phyloP scores from a whole-genome alignment of 2,329 filamentous ascomycete genomes.

The Neopestalotiopsis rosae region DNA sequence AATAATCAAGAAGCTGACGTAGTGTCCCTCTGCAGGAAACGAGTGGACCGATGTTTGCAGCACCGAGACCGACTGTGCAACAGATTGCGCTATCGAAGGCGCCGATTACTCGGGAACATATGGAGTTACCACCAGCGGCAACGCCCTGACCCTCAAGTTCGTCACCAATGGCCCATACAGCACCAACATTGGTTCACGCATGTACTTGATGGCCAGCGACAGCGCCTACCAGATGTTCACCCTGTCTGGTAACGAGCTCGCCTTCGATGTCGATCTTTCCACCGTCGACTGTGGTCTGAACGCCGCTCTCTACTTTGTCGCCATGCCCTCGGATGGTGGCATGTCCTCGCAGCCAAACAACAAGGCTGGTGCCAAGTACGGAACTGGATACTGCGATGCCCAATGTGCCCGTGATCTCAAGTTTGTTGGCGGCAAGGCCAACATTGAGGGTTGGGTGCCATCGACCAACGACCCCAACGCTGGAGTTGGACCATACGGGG shows the following conservation, averaged over 20 bases:
- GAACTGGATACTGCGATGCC: conserved; percentile 65
- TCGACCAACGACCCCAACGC: conserved; percentile 56
- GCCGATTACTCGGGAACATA: conserved; percentile 52
- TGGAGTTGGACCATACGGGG: conserved; percentile 54
- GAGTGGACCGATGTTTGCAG: conserved; percentile 42
- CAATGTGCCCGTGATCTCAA: conserved; percentile 45
- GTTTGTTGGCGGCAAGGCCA: conserved; percentile 34
- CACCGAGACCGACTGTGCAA: conserved; percentile 44
- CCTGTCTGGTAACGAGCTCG: conserved; percentile 64
- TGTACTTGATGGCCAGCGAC: conserved; percentile 64
- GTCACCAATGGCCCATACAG: conserved; percentile 52
- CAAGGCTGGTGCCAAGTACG: conserved; percentile 63
- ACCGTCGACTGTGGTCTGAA: conserved; percentile 67
- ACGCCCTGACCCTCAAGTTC: conserved; percentile 56
- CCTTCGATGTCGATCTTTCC: conserved; percentile 69
- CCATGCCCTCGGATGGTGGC: conserved; percentile 62
- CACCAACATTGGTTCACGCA: conserved; percentile 50
- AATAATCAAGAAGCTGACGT: not conserved
- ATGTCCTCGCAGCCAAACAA: conserved; percentile 50
- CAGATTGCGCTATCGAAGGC: conserved; percentile 51
- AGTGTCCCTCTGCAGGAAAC: conserved; percentile 31
- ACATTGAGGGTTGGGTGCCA: conserved; percentile 54
- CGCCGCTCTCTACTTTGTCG: conserved; percentile 64
- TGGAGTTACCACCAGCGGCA: conserved; percentile 52
- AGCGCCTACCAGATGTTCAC: conserved; percentile 64